Base-by-base conservation (phyloP, 2,329 filamentous ascomycete genomes). In the Colletotrichum melonis region DNA sequence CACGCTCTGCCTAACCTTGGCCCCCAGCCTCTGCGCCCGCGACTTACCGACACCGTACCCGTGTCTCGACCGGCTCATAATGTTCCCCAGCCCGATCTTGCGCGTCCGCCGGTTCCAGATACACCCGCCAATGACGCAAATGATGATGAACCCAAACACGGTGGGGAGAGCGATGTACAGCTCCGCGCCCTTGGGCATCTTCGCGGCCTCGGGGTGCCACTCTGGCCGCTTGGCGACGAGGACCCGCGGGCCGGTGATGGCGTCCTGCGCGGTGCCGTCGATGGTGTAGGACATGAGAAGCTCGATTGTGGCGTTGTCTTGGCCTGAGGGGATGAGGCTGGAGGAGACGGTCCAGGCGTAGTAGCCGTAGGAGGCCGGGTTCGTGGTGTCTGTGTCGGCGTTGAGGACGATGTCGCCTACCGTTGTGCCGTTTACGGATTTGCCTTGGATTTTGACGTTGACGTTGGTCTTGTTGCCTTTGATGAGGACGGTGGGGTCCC, bases 91-190 rank as follows among this genome's bases (percentile, higher is more conserved):
- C 5, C 82, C 81, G 73, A 91, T 88, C 73, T 79, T 79, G 69
- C 89, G 85, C n/a, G 83, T 80, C 77, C 86, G 84, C 67, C 85
- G 83, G 80, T 90, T 89, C 84, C 86, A 75, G 84, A 92, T 67
- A 82, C 87, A 85, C 81, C 91, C 79, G 81, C 92, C 84, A 82
- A 91, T 56, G 76, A 90, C 72, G 75, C 88, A 82, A 62, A 90
- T 73, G 55, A 82, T 60, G 67, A 89, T 80, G 77, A 86, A 82
- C 63, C 85, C 86, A n/a, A 89, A 79, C 24, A 88, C 81, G 67
- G 83, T 80, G 22, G 89, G 89, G 6, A 91, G 82, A 16, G 85
- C 89, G 75, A 91, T 88, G 78, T 84, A 84, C 57, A 91, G 81
- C 32, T 85, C 86, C 11, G 82, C 76, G 62, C 84, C 81, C 32